Evolutionary conservation across 768 basidiomycete genomes (phyloP).

Genomic region (Leccinum subtestaceum): DNA sequence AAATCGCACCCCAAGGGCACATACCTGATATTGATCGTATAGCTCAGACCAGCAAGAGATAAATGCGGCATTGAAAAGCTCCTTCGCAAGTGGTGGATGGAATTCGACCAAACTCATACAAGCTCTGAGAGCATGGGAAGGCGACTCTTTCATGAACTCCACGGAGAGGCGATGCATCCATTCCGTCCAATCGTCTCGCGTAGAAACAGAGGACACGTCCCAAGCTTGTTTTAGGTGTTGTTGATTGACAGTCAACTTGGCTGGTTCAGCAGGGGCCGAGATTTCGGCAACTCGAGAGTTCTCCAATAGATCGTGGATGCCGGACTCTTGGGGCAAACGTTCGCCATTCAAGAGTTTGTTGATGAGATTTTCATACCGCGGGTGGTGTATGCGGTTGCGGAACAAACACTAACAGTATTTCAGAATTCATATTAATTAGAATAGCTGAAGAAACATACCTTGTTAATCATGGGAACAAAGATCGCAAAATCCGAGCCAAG

Average conservation of each 20-base stretch:
- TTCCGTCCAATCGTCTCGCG: slow-evolving; percentile 87
- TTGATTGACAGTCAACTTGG: slow-evolving; percentile 92
- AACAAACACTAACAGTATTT: slow-evolving; percentile 57
- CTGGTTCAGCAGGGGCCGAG: slow-evolving; percentile 80
- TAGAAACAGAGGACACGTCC: slow-evolving; percentile 77
- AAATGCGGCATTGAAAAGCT: slow-evolving; percentile 97
- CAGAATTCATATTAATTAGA: neutral
- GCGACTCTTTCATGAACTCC: slow-evolving; percentile 97
- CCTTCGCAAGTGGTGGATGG: slow-evolving; percentile 86
- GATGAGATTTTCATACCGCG: slow-evolving; percentile 85
- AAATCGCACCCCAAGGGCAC: neutral
- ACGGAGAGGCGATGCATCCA: slow-evolving; percentile 94
- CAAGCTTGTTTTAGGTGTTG: slow-evolving; percentile 96
- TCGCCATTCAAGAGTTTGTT: slow-evolving; percentile 90
- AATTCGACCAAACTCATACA: slow-evolving; percentile 93
- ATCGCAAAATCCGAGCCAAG: slow-evolving; percentile 96
- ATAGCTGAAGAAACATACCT: slow-evolving; percentile 45
- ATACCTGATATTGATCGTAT: slow-evolving; percentile 94
- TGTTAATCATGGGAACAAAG: slow-evolving; percentile 95
- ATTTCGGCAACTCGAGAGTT: slow-evolving; percentile 64
- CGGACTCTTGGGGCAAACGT: slow-evolving; percentile 81
- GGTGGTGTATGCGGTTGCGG: slow-evolving; percentile 72
- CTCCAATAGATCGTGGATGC: slow-evolving; percentile 68
- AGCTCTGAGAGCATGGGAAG: slow-evolving; percentile 95
- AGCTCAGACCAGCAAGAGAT: slow-evolving; percentile 96